These are phyloP conservation scores for Neocatenulostroma microsporum DNA, from an alignment of 2,329 filamentous ascomycete genomes.

Conservation along the genomic window DNA sequence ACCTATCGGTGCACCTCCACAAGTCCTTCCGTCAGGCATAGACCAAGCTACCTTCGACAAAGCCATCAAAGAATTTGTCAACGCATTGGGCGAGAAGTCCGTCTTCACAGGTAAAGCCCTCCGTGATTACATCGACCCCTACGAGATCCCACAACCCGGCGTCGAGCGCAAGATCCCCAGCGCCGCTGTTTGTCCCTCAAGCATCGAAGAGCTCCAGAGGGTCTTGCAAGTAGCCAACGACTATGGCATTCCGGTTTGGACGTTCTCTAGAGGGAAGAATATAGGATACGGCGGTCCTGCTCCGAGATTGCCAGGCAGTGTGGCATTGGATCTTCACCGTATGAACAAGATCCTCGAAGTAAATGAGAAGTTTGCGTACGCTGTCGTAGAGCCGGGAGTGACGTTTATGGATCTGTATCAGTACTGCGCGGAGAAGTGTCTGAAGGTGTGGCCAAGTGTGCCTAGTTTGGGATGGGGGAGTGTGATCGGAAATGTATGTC, in stretches of 20 bases:
- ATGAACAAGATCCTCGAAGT: conserved; percentile 3
- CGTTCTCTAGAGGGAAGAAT: conserved; percentile 2
- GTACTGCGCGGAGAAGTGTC: conserved; percentile 25
- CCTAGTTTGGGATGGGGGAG: conserved; percentile 31
- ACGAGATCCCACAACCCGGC: conserved; percentile 3
- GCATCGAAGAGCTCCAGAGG: conserved; percentile 42
- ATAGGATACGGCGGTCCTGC: conserved; percentile 2
- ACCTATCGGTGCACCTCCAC: neutral
- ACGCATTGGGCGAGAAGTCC: neutral
- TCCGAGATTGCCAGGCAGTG: neutral
- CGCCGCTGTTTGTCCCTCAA: conserved; percentile 4
- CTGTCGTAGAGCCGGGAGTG: conserved; percentile 10
- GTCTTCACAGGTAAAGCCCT: conserved; percentile 4
- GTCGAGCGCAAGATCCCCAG: conserved; percentile 5
- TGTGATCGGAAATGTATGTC: conserved; percentile 32
- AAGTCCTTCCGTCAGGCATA: conserved; percentile 1
- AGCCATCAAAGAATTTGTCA: conserved; percentile 1
- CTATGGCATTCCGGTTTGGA: conserved; percentile 1
- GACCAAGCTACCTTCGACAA: neutral
- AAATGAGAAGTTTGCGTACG: conserved; percentile 4
- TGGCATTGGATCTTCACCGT: conserved; percentile 2
- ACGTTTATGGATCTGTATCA: conserved; percentile 27
- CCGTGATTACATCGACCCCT: conserved; percentile 6
- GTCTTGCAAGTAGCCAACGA: conserved; percentile 32
- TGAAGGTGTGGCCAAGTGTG: conserved; percentile 29